phyloP scores from a whole-genome alignment of 2,329 filamentous ascomycete genomes.

The Penicillium palitans region DNA sequence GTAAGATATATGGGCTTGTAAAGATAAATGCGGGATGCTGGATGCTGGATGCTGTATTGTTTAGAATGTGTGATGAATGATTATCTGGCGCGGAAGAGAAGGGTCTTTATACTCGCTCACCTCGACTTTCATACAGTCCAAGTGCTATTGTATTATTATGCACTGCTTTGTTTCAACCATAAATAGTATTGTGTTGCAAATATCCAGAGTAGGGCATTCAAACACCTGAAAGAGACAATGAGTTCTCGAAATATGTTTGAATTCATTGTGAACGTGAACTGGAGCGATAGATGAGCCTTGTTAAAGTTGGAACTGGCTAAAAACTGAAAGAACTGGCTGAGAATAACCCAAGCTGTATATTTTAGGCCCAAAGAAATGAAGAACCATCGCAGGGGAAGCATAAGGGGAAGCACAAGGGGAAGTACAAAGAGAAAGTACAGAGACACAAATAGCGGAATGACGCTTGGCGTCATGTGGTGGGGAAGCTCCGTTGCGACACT shows the following conservation, averaged over 20 bases:
- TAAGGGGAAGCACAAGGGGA: neutral
- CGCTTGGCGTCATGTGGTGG: constrained; percentile 31
- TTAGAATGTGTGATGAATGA: neutral
- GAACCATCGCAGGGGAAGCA: neutral
- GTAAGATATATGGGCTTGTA: neutral
- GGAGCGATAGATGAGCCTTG: neutral
- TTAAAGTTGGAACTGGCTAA: neutral
- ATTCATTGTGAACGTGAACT: neutral
- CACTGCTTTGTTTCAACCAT: constrained; percentile 1
- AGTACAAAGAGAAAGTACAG: constrained; percentile 6
- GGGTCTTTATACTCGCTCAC: neutral
- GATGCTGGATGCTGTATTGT: neutral
- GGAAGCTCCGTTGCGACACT: constrained; percentile 21
- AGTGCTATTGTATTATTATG: neutral
- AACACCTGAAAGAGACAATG: neutral
- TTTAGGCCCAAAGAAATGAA: neutral
- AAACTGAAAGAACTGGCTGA: neutral
- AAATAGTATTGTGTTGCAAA: neutral
- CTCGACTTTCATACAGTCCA: too few species aligned
- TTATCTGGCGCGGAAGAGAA: neutral
- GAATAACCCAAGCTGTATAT: neutral
- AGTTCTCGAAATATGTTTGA: neutral
- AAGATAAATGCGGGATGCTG: neutral
- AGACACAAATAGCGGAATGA: constrained; percentile 5
- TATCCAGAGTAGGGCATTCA: neutral